Evolutionary conservation across 2,329 filamentous ascomycete genomes (phyloP).

Genomic region (Fusarium robinianum): DNA sequence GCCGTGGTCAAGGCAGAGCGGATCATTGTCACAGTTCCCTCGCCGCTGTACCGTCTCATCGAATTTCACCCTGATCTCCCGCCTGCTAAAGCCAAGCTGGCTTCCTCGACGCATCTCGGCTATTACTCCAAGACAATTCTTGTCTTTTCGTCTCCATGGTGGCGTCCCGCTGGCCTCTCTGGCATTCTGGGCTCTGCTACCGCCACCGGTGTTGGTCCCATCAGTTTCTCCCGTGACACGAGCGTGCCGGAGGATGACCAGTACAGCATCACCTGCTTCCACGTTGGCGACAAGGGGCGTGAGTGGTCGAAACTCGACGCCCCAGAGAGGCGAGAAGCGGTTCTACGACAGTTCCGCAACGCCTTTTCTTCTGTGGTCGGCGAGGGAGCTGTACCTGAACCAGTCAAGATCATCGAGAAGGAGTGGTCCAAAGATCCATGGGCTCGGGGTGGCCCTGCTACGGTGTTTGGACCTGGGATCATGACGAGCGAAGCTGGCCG

Average conservation of each 20-base stretch:
- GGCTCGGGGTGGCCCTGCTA: background rate
- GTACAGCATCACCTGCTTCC: conserved; percentile 37
- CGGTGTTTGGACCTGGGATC: conserved; percentile 1
- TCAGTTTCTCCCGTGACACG: conserved; percentile 34
- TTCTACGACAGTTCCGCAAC: too few species aligned
- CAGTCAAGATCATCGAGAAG: conserved; percentile 8
- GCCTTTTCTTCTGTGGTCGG: too few species aligned
- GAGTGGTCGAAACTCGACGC: conserved; percentile 2
- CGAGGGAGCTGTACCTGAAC: conserved; percentile 1
- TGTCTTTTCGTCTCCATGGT: conserved; percentile 50
- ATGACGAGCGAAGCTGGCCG: background rate
- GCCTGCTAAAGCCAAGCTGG: conserved; percentile 28
- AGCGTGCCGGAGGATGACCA: conserved; percentile 22
- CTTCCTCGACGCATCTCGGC: conserved; percentile 37
- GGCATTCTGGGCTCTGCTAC: conserved; percentile 48
- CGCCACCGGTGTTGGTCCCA: conserved; percentile 28
- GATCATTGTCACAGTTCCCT: conserved; percentile 36
- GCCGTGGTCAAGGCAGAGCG: conserved; percentile 26
- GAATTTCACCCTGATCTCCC: conserved; percentile 38
- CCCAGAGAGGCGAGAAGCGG: background rate
- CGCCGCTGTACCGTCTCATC: conserved; percentile 29
- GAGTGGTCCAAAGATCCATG: conserved; percentile 6
- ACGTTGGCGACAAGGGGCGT: conserved; percentile 36
- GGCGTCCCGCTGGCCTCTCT: conserved; percentile 47
- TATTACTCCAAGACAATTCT: conserved; percentile 44